phyloP scores from a whole-genome alignment of 176 grass and related monocot genomes.

The Saccharum spontaneum region DNA sequence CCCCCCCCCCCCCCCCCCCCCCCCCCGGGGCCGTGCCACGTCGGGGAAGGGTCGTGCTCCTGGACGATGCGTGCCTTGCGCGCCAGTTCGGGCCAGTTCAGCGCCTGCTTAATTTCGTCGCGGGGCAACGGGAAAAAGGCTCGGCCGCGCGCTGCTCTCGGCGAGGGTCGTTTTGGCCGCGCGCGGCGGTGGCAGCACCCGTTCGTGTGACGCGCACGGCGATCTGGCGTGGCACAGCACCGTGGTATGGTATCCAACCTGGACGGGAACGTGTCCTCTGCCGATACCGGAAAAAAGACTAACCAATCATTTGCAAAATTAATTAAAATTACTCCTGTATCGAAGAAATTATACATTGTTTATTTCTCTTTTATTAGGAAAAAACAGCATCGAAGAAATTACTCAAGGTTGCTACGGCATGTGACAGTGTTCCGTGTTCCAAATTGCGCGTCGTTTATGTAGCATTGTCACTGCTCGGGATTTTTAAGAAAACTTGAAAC shows the following conservation, averaged over 20 bases:
- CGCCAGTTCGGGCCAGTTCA: constrained; percentile 41
- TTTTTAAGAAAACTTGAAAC: background rate
- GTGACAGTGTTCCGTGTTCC: background rate
- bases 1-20: too few relatives aligned
- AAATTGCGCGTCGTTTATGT: background rate
- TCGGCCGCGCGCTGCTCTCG: constrained; percentile 41
- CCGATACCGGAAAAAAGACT: background rate
- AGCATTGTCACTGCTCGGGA: background rate
- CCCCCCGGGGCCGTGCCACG: background rate
- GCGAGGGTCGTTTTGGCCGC: constrained; percentile 21
- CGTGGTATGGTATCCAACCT: background rate
- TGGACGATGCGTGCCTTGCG: constrained; percentile 32
- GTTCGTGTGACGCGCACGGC: background rate
- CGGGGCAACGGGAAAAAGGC: background rate
- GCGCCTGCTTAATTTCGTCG: constrained; percentile 43
- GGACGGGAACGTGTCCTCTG: constrained; percentile 6
- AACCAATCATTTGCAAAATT: background rate
- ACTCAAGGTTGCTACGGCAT: background rate
- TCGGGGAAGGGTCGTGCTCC: background rate
- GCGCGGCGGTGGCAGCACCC: background rate
- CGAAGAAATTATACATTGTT: background rate
- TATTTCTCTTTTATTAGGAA: too few relatives aligned
- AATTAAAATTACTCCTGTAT: background rate
- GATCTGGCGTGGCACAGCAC: background rate
- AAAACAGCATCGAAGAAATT: background rate